Evolutionary conservation across 164 flowering plant genomes (phyloP), one percentile per base, ranked within the genome.

Genomic region (Annona squamosa): DNA sequence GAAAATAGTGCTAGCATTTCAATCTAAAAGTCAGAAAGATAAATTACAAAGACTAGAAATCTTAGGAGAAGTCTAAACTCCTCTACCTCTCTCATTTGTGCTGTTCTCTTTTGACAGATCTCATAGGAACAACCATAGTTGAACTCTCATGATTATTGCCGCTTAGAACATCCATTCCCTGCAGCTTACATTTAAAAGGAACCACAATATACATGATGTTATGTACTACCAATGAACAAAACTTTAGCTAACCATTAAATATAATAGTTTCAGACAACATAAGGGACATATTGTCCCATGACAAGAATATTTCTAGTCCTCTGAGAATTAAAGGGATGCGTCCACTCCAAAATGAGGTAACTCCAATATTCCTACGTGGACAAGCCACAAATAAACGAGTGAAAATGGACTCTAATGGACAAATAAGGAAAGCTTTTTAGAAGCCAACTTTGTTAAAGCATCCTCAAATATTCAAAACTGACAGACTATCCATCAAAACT

Each of bases 61-160:
- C 37, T 26, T 41, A 66, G n/a, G 69, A 44, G 70, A 68, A 16
- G 18, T n/a, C 17, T 68, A 26, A 68, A 68, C 52, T 17, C 44
- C n/a, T 68, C 56, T 67, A 68, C 70, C 70, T 68, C 46, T 3
- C 48, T 46, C 19, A 68, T 56, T 68, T 68, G 56, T 68, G 18
- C 17, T 2, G 26, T 5, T 85, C 86, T 70, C 82, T 70, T 81
- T 84, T 80, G 65, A 83, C 80, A 68, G 88, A 79, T 76, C 85
- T 85, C 65, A 76, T 79, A 59, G 87, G 95, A 82, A 87, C 37
- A 26, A 26, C 86, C 19, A 80, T 71, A 57, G 83, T 71, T 17
- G 79, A 80, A 62, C 82, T 66, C 56, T 87, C 91, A 72, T 82
- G 81, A 75, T 85, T 80, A 74, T 71, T 70, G 18, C 70, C 45